Percentiles rank a stretch among this genome's conserved stretches.
Conservation (phyloP, 768 basidiomycete genomes). For the Boletus rubescentipes region DNA sequence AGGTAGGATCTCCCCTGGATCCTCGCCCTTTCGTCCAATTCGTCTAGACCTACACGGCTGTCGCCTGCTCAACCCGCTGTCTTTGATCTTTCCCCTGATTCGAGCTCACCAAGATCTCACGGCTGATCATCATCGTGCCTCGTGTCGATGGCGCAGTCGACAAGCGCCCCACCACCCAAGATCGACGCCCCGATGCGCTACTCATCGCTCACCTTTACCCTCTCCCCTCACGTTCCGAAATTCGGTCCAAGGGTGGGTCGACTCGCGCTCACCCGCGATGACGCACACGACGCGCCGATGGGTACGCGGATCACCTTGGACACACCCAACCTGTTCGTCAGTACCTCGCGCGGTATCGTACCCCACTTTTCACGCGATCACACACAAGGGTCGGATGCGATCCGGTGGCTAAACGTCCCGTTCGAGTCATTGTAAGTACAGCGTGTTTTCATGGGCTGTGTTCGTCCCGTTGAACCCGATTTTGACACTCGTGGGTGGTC, state of each 20-base stretch:
- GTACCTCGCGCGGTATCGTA: constrained; percentile 71
- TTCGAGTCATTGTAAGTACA: constrained; percentile 82
- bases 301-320: constrained; percentile 37
- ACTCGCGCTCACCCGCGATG: constrained; percentile 17
- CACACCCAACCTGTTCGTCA: constrained; percentile 62
- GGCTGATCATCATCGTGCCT: neutral
- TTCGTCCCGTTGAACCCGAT: neutral
- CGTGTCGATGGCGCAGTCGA: constrained; percentile 9
- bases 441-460: neutral
- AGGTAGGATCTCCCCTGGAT: neutral
- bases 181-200: neutral
- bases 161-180: neutral
- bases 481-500: neutral
- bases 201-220: constrained; percentile 22
- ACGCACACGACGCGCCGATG: neutral
- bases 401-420: constrained; percentile 66
- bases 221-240: constrained; percentile 3
- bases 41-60: too few relatives aligned
- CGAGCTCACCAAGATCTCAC: neutral
- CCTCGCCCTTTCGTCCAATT: neutral
- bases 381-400: constrained; percentile 41
- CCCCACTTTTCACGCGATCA: constrained; percentile 75
- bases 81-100: neutral
- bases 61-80: neutral
- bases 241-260: constrained; percentile 31